phyloP scores from a whole-genome alignment of 208 protist species.

The Lotmaria passim region DNA sequence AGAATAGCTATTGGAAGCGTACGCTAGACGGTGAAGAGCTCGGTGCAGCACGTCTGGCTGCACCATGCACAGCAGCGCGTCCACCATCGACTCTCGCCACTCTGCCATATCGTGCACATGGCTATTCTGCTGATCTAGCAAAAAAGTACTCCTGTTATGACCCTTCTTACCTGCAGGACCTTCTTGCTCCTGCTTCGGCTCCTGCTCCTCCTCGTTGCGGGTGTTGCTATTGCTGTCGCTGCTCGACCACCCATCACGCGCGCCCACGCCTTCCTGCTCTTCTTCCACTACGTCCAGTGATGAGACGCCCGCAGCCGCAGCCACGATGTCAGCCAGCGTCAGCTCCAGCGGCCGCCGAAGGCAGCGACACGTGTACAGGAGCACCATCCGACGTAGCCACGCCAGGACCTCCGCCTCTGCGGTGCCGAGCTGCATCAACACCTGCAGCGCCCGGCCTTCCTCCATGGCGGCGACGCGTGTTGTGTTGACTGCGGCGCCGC shows the following conservation, averaged over 20 bases:
- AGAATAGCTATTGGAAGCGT: neutral
- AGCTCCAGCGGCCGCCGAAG: constrained; percentile 39
- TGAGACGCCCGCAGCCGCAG: constrained; percentile 9
- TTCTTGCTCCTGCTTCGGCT: neutral
- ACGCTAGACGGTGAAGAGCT: constrained; percentile 15
- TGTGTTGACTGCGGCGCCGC: neutral
- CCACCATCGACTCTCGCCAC: constrained; percentile 29
- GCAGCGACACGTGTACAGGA: constrained; percentile 36
- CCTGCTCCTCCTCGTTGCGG: neutral
- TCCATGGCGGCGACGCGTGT: neutral
- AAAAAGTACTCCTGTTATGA: no score
- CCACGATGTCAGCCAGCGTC: constrained; percentile 40
- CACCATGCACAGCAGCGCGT: constrained; percentile 42
- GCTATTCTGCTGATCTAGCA: no score
- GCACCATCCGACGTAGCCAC: constrained; percentile 41
- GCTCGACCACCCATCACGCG: constrained; percentile 15
- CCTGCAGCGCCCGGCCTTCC: constrained; percentile 31
- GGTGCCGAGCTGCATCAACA: constrained; percentile 28
- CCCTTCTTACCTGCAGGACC: no score
- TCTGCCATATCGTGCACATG: constrained; percentile 13
- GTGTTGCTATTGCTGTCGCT: neutral
- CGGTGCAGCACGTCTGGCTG: constrained; percentile 20
- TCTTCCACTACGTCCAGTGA: constrained; percentile 9
- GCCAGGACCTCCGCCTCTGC: constrained; percentile 2
- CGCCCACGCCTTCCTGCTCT: neutral